Percentiles rank a stretch among this genome's conserved stretches.
Evolutionary conservation across 768 basidiomycete genomes (phyloP).

Genomic region (Amanita muscaria): DNA sequence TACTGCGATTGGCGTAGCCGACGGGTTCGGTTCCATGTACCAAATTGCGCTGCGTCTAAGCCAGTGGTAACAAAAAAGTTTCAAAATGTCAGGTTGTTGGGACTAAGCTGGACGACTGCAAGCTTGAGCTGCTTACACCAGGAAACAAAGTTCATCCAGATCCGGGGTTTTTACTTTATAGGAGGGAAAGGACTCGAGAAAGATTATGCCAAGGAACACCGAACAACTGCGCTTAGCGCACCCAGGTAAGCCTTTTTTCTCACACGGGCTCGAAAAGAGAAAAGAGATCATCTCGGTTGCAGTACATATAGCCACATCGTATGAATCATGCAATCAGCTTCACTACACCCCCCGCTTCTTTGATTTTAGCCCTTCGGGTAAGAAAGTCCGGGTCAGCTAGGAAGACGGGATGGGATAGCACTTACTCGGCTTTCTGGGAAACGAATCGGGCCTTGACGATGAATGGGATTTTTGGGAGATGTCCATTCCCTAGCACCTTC

Average conservation of each 20-base stretch:
- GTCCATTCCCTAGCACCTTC: constrained; percentile 93
- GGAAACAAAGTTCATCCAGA: constrained; percentile 24
- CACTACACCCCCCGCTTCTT: constrained; percentile 92
- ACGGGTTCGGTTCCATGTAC: constrained; percentile 50
- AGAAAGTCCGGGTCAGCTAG: not conserved
- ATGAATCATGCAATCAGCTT: constrained; percentile 71
- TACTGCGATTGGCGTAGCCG: constrained; percentile 42
- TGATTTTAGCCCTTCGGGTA: constrained; percentile 58
- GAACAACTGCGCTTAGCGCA: not conserved
- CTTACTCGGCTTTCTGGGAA: constrained; percentile 74
- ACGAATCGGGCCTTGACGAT: constrained; percentile 98
- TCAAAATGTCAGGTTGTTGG: no score
- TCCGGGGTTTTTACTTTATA: no score
- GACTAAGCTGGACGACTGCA: no score
- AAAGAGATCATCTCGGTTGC: no score
- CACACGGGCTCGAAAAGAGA: no score
- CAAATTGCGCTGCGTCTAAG: constrained; percentile 40
- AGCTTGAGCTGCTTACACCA: constrained; percentile 32
- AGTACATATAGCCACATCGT: not conserved
- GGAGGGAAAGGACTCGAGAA: constrained; percentile 9
- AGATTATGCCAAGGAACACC: not conserved
- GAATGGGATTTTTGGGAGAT: constrained; percentile 85
- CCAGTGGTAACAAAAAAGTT: not conserved
- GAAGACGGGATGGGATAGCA: constrained; percentile 10
- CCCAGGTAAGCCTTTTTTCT: no score